Conservation (phyloP, 139 green algal genomes). For the Raphidocelis subcapitata region DNA sequence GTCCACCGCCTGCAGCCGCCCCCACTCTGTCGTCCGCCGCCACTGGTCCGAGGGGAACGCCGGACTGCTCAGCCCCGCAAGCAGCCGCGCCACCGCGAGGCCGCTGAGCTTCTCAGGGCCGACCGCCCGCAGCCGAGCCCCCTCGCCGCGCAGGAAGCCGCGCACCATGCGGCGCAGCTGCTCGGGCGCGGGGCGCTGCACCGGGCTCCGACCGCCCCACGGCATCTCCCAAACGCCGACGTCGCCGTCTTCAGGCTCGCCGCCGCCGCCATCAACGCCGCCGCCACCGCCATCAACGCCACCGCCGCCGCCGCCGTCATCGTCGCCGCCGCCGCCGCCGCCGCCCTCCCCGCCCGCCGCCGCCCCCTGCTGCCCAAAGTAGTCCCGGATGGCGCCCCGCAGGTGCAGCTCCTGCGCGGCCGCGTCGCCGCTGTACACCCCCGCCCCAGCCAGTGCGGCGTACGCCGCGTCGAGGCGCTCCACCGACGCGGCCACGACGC, state of each 20-base stretch:
- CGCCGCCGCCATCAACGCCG: neutral
- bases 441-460: conserved; percentile 26
- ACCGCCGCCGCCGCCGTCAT: neutral
- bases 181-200: conserved; percentile 26
- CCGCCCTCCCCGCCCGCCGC: neutral
- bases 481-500: conserved; percentile 31
- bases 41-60: conserved; percentile 57
- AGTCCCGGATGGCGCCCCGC: conserved; percentile 34
- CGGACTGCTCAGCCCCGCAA: conserved; percentile 67
- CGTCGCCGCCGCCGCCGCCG: neutral
- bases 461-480: conserved; percentile 54
- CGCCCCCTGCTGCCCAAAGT: conserved; percentile 44
- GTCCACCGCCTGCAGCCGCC: conserved; percentile 42
- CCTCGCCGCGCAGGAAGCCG: conserved; percentile 18
- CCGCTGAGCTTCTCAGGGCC: conserved; percentile 17
- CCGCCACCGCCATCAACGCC: neutral
- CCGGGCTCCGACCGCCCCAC: conserved; percentile 7
- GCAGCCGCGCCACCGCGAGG: conserved; percentile 56
- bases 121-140: conserved; percentile 20
- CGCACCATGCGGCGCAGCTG: conserved; percentile 20
- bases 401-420: conserved; percentile 40
- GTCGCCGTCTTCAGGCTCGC: neutral
- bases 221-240: neutral
- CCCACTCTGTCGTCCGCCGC: conserved; percentile 58
- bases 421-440: conserved; percentile 14